Base-by-base conservation (phyloP, 1,139 yeast species). In the Diutina siamensis region DNA sequence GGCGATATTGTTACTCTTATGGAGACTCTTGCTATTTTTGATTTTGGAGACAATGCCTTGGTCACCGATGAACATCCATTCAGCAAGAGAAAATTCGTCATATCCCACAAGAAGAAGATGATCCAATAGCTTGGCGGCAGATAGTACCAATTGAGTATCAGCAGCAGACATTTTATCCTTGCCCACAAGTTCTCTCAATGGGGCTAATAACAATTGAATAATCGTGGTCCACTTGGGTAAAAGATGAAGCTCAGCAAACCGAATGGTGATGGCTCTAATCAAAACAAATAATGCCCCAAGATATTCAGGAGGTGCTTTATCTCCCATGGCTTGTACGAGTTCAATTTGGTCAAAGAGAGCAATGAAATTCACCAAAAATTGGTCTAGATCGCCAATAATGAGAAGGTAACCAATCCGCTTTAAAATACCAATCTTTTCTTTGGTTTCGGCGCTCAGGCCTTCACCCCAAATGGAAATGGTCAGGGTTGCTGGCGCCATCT, bases 41-140 rank as follows among this genome's bases (percentile, higher is more conserved):
- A 31, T 28, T 18, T 31, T 22, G 53, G 71, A 73, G 31, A 78
- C 70, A 9, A 85, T 79, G 51, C 83, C 88, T 35, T 82, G 73
- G 21, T 76, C 79, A 52, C 83, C 73, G 13, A 89, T 74, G 59
- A 87, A 92, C 1, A 89, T 66, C 97, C 97, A 92, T 55, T 86
- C 92, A 53, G 76, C 72, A 52, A 83, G 62, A 55, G 80, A 82
- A 61, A 92, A 89, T 46, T 87, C 95, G 56, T 88, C 97, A 46
- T 72, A 72, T 36, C 80, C 76, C 46, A 87, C 56, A 9, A 83
- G 67, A 21, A 89, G 60, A 22, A 88, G 59, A 40, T 83, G 72
- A 58, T 92, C 98, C 44, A 92, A 65, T 20, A 92, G 66, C 59
- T 88, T 89, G 56, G 88, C 82, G 0, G 82, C 83, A 47, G 75